These are phyloP conservation scores for Durio zibethinus DNA, from an alignment of 345 rosid genomes.

Conservation along the genomic window DNA sequence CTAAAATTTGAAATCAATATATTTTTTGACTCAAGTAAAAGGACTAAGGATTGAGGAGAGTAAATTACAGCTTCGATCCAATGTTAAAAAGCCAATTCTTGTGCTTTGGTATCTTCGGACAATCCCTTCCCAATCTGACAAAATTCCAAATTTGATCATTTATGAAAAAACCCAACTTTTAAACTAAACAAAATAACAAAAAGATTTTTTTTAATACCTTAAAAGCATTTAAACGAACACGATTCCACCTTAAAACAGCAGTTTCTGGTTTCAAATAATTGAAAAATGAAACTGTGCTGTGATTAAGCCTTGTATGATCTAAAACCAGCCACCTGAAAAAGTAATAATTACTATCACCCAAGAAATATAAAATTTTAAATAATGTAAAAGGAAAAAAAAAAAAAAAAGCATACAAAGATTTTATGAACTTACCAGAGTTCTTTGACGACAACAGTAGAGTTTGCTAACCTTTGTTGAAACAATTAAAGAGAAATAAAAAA, in stretches of 20 bases:
- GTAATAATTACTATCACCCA: not conserved
- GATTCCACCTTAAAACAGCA: slow-evolving; percentile 75
- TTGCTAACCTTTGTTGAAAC: slow-evolving; percentile 77
- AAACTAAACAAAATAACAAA: not conserved
- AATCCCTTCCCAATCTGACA: slow-evolving; percentile 74
- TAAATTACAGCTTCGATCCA: slow-evolving; percentile 52
- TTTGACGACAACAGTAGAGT: slow-evolving; percentile 84
- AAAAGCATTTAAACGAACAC: slow-evolving; percentile 68
- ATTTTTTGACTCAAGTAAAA: not conserved
- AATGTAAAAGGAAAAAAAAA: not conserved
- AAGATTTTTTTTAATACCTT: slow-evolving; percentile 47
- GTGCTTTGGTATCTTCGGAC: slow-evolving; percentile 62
- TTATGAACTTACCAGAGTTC: slow-evolving; percentile 58
- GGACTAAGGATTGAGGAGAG: not conserved
- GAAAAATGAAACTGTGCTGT: slow-evolving; percentile 79
- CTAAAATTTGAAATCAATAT: no score
- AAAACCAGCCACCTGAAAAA: slow-evolving; percentile 76
- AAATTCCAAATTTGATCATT: not conserved
- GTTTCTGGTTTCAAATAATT: slow-evolving; percentile 64
- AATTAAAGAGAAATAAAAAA: no score
- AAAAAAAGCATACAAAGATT: not conserved
- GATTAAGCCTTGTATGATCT: slow-evolving; percentile 68
- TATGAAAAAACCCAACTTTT: not conserved
- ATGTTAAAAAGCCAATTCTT: slow-evolving; percentile 84
- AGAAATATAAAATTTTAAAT: not conserved